These are phyloP conservation scores for Solanum microdontum DNA, from an alignment of 257 asterid genomes.

Conservation along the genomic window DNA sequence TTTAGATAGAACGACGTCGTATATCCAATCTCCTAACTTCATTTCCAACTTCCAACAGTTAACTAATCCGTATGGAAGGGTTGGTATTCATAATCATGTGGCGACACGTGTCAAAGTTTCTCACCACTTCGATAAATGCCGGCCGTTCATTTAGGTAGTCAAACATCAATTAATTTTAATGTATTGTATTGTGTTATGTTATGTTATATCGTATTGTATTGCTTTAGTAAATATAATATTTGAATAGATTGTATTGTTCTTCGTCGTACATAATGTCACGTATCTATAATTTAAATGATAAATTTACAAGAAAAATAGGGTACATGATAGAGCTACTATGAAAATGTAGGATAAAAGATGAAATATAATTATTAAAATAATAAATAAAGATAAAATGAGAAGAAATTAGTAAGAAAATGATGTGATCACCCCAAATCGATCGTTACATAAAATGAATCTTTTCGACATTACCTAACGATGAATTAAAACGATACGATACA, in stretches of 20 bases:
- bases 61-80: neutral
- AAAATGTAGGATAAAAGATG: too few species aligned
- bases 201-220: too few species aligned
- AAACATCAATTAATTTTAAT: neutral
- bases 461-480: too few species aligned
- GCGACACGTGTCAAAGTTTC: neutral
- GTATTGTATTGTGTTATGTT: neutral
- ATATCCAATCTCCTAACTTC: neutral
- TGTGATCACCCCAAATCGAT: accelerated
- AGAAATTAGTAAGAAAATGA: too few species aligned
- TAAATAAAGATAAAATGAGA: neutral
- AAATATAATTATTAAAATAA: too few species aligned
- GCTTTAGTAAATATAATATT: too few species aligned
- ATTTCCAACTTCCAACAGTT: neutral
- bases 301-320: too few species aligned
- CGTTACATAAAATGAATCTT: too few species aligned
- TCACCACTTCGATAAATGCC: neutral
- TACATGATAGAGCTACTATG: too few species aligned
- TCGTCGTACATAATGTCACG: accelerated
- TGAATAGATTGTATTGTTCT: too few species aligned
- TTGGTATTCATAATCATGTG: neutral
- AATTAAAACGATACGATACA: too few species aligned
- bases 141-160: neutral
- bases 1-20: neutral
- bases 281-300: too few species aligned